These are phyloP conservation scores for Leccinum rimulosum DNA, from an alignment of 768 basidiomycete species.

Conservation along the genomic window DNA sequence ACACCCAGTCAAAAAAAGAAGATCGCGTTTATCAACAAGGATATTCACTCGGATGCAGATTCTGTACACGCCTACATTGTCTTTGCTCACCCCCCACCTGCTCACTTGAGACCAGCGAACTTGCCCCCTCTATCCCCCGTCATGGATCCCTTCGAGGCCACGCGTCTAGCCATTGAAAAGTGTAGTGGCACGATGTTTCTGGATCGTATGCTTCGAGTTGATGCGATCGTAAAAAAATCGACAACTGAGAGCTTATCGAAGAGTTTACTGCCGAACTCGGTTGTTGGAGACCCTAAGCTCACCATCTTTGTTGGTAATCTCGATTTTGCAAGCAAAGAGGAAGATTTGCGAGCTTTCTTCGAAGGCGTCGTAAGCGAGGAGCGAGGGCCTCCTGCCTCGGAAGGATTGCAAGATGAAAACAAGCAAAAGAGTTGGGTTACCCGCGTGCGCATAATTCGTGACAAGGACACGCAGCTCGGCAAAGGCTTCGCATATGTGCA, in stretches of 20 bases:
- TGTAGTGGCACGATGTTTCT: conserved; percentile 74
- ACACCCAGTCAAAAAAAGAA: conserved; percentile 87
- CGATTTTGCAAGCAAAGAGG: conserved; percentile 89
- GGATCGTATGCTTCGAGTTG: conserved; percentile 78
- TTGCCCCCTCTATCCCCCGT: conserved; percentile 47
- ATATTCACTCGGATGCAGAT: conserved; percentile 77
- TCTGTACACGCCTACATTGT: conserved; percentile 88
- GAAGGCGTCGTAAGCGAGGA: conserved; percentile 73
- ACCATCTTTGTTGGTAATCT: conserved; percentile 91
- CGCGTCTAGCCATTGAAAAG: conserved; percentile 50
- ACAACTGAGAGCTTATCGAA: conserved; percentile 21
- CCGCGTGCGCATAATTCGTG: conserved; percentile 84
- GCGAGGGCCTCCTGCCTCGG: conserved; percentile 52
- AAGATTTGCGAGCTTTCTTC: conserved; percentile 84
- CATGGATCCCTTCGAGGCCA: conserved; percentile 73
- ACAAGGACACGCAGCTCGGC: conserved; percentile 88
- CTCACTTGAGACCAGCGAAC: conserved; percentile 43
- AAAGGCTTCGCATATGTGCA: conserved; percentile 96
- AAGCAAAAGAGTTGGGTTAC: conserved; percentile 64
- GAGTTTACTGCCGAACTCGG: conserved; percentile 22
- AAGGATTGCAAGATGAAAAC: conserved; percentile 28
- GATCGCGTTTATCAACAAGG: conserved; percentile 90
- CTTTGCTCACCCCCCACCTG: conserved; percentile 66
- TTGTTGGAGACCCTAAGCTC: conserved; percentile 64
- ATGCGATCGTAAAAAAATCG: conserved; percentile 47